Evolutionary conservation across 495 filamentous ascomycete genomes (phyloP).

Genomic region (Coniosporium apollinis): DNA sequence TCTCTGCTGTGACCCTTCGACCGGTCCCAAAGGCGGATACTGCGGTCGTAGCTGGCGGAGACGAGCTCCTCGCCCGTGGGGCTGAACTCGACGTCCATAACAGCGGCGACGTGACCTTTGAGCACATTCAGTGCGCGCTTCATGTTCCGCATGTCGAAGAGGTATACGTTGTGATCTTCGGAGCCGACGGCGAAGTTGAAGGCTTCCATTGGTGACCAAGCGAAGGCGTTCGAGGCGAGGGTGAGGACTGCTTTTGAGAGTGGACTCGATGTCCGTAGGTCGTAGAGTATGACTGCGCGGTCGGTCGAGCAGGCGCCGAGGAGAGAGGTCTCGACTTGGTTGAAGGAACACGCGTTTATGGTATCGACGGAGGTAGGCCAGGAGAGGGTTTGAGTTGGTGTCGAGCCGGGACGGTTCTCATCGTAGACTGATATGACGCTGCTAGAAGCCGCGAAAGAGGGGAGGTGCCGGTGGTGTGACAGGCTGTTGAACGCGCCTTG

Average conservation of each 20-base stretch:
- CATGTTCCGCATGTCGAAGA: slow-evolving; percentile 81
- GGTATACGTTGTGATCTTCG: slow-evolving; percentile 64
- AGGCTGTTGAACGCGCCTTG: slow-evolving; percentile 66
- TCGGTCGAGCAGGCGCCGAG: slow-evolving; percentile 71
- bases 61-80: slow-evolving; percentile 92
- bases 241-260: slow-evolving; percentile 62
- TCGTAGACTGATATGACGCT: slow-evolving; percentile 77
- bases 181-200: slow-evolving; percentile 78
- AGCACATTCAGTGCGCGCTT: slow-evolving; percentile 75
- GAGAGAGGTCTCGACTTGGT: slow-evolving; percentile 83
- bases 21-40: slow-evolving; percentile 64
- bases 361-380: slow-evolving; percentile 85
- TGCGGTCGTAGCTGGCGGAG: slow-evolving; percentile 72
- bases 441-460: slow-evolving; percentile 64
- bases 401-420: slow-evolving; percentile 50
- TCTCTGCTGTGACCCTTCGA: slow-evolving; percentile 71
- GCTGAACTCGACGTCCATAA: slow-evolving; percentile 92
- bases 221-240: slow-evolving; percentile 67
- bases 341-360: slow-evolving; percentile 80
- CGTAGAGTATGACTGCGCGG: slow-evolving; percentile 71
- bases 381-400: slow-evolving; percentile 60
- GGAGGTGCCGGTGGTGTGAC: slow-evolving; percentile 57
- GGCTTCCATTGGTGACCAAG: slow-evolving; percentile 93
- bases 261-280: slow-evolving; percentile 74
- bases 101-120: slow-evolving; percentile 88